A percentile compares a stretch with the other conserved stretches of the same genome.
These are phyloP conservation scores for Globisporangium perplexum DNA, from an alignment of 352 stramenopile species.

Conservation along the genomic window DNA sequence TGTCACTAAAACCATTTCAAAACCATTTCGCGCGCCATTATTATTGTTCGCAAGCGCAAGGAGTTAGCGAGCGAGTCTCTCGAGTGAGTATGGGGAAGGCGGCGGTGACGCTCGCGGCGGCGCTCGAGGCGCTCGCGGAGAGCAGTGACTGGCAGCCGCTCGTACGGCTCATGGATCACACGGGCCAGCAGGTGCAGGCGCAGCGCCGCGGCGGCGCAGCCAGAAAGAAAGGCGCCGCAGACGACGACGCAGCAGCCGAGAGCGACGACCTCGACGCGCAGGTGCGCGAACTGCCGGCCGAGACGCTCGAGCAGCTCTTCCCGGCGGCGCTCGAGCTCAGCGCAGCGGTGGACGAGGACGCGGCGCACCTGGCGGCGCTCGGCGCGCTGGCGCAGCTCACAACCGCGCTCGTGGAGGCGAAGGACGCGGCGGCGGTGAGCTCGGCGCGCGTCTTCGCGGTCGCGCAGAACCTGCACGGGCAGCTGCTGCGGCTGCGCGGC, in stretches of 20 bases:
- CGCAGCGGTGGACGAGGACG: constrained; percentile 7
- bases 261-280: constrained; percentile 39
- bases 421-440: constrained; percentile 37
- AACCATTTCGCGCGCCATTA: not conserved
- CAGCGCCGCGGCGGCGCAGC: constrained; percentile 19
- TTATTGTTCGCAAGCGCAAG: no score
- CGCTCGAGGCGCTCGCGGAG: constrained; percentile 31
- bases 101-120: constrained; percentile 26
- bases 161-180: constrained; percentile 24
- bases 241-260: constrained; percentile 2
- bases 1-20: not conserved
- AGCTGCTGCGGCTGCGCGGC: constrained; percentile 48
- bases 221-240: constrained; percentile 15
- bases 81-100: not conserved
- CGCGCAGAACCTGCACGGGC: constrained; percentile 57
- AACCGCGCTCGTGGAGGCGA: constrained; percentile 48
- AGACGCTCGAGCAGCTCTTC: constrained; percentile 48
- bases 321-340: constrained; percentile 27
- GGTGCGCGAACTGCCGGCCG: constrained; percentile 39
- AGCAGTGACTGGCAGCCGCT: constrained; percentile 26
- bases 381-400: constrained; percentile 50
- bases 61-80: no score
- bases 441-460: constrained; percentile 53
- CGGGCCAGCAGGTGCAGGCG: constrained; percentile 14
- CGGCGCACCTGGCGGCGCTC: constrained; percentile 25